Conservation (phyloP, 2,329 filamentous ascomycete species). For the Penicillium polonicum region DNA sequence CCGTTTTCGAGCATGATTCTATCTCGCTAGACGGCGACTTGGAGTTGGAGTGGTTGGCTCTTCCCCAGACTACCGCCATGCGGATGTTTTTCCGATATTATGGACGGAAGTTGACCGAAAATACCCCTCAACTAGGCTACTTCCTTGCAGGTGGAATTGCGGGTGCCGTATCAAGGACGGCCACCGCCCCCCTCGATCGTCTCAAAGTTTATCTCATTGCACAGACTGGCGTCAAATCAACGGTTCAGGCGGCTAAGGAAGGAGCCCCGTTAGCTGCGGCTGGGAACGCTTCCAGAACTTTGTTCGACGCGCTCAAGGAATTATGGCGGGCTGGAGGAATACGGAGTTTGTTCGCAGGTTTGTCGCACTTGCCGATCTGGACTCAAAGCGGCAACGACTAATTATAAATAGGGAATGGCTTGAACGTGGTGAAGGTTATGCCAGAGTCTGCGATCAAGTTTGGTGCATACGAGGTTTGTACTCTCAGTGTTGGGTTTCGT, state of each 20-base stretch:
- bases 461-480: constrained; percentile 80
- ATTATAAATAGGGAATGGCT: constrained; percentile 70
- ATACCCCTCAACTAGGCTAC: constrained; percentile 69
- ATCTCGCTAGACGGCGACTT: constrained; percentile 34
- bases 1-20: constrained; percentile 31
- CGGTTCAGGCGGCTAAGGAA: constrained; percentile 65
- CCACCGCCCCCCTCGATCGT: constrained; percentile 92
- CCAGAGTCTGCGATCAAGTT: constrained; percentile 98
- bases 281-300: constrained; percentile 65
- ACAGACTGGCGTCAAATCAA: constrained; percentile 67
- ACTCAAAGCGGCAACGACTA: constrained; percentile 14
- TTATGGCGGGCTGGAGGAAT: constrained; percentile 84
- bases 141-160: constrained; percentile 89
- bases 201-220: constrained; percentile 97
- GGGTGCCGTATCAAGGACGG: constrained; percentile 90
- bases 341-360: constrained; percentile 89
- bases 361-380: constrained; percentile 30
- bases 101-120: constrained; percentile 48
- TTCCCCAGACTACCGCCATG: constrained; percentile 44
- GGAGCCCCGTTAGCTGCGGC: constrained; percentile 66
- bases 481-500: not conserved
- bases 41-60: constrained; percentile 44
- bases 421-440: constrained; percentile 98
- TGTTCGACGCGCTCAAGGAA: constrained; percentile 70
- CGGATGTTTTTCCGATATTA: constrained; percentile 46